Evolutionary conservation across 768 basidiomycete species (phyloP).

Genomic region (Fomitopsis pulvina): DNA sequence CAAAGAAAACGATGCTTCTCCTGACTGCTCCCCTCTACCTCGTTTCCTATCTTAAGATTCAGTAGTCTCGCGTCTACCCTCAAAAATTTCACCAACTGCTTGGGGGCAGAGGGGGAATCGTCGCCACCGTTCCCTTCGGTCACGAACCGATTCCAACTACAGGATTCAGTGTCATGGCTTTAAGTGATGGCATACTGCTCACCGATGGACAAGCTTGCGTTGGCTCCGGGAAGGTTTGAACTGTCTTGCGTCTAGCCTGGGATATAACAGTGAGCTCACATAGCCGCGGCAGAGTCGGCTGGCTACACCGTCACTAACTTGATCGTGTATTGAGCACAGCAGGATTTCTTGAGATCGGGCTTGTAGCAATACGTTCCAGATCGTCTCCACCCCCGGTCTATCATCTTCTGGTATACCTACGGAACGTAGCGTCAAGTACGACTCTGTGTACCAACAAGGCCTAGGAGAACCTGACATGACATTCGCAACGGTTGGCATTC

Average conservation of each 20-base stretch:
- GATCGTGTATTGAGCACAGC: slow-evolving; percentile 95
- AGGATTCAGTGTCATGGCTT: not conserved
- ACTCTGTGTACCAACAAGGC: too few species aligned
- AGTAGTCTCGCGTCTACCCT: too few species aligned
- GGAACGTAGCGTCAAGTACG: not conserved
- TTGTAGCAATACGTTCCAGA: slow-evolving; percentile 85
- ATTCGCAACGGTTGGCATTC: slow-evolving; percentile 44
- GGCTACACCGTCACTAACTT: slow-evolving; percentile 38
- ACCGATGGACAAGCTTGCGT: slow-evolving; percentile 70
- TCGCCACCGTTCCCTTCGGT: slow-evolving; percentile 25
- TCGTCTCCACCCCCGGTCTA: slow-evolving; percentile 80
- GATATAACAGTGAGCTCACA: not conserved
- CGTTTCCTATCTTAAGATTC: not conserved
- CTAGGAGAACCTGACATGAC: slow-evolving; percentile 41
- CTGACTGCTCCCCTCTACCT: not conserved
- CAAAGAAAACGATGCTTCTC: slow-evolving; percentile 17
- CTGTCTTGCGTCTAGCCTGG: slow-evolving; percentile 55
- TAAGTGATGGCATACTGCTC: slow-evolving; percentile 3
- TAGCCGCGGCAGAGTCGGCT: not conserved
- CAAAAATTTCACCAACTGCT: not conserved
- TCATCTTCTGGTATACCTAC: slow-evolving; percentile 77
- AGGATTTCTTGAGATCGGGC: slow-evolving; percentile 73
- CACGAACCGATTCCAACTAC: slow-evolving; percentile 71
- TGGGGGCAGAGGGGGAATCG: slow-evolving; percentile 19
- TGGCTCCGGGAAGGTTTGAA: slow-evolving; percentile 73